Base-by-base conservation (phyloP, 106 monocot genomes). In the Apostasia shenzhenica region DNA sequence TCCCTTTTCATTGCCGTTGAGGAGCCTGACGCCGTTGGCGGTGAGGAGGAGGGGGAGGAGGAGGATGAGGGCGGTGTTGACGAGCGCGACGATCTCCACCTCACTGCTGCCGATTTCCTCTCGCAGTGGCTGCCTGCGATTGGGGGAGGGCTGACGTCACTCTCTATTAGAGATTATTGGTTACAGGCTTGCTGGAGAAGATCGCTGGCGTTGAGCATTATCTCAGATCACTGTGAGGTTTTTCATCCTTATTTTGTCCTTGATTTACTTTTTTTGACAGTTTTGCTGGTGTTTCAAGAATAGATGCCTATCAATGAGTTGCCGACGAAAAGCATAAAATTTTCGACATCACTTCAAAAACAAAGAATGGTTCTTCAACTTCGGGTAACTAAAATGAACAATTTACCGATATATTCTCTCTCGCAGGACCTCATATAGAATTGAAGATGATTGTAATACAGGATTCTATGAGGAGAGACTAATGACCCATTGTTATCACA, bases 41-140 rank as follows among this genome's bases (percentile, higher is more conserved):
- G 8, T 41, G 73, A 38, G 7, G 67, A 47, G 42, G 81, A 74
- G n/a, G n/a, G n/a, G n/a, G n/a, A n/a, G 14, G 83, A 71, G 5
- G 73, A 80, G 44, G 72, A 72, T 11, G 61, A 61, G 38, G 14
- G 5, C 2, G 59, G 59, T 1, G 56, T 76, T 51, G 83, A 83
- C 67, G 87, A 87, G 7, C 57, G 52, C 40, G 87, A 80, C 41
- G 77, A 87, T 63, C 77, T 87, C 41, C 74, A 87, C 68, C 80
- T 87, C 26, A 75, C 83, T 44, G 73, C 62, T 48, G 55, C 37
- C 7, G 70, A 65, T 14, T 83, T 80, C 57, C 49, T 87, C 4
- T 46, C 45, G 45, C 40, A 61, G 47, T 77, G 74, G 80, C 63
- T 83, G 49, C 71, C 63, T 12, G 70, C 44, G 37, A 54, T 70